A percentile compares a stretch with the other conserved stretches of the same genome.
Evolutionary conservation across 345 rosid species (phyloP).

Genomic region (Populus euphratica): DNA sequence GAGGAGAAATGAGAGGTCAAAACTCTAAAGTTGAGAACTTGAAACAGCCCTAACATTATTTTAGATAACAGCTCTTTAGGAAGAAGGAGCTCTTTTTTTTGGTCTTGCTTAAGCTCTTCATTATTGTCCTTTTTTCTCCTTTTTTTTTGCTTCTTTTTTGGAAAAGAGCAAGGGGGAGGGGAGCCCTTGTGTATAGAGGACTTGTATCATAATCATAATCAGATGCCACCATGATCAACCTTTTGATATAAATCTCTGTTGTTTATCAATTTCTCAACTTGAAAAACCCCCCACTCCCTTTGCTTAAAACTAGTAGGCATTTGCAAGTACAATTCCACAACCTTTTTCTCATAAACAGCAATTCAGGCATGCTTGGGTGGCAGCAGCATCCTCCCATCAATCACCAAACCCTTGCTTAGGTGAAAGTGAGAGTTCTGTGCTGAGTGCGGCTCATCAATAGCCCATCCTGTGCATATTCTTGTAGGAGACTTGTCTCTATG

Average conservation of each 20-base stretch:
- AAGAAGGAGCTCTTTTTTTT: constrained; percentile 1
- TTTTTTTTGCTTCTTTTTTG: neutral
- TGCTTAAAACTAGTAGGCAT: neutral
- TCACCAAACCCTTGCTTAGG: no score
- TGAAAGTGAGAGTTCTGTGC: no score
- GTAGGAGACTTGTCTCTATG: no score
- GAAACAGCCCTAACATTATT: neutral
- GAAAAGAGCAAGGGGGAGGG: neutral
- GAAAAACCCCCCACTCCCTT: neutral
- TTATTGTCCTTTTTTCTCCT: neutral
- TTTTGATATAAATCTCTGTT: neutral
- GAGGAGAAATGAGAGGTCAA: constrained; percentile 46
- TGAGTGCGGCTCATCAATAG: no score
- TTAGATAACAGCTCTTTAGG: neutral
- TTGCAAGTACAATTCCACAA: neutral
- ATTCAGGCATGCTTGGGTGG: neutral
- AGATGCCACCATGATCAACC: constrained; percentile 5
- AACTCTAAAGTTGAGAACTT: constrained; percentile 18
- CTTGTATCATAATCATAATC: constrained; percentile 5
- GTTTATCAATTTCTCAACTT: neutral
- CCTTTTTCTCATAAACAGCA: neutral
- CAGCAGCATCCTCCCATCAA: neutral
- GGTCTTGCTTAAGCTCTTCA: constrained; percentile 11
- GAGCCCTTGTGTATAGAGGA: constrained; percentile 24
- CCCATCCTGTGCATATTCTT: no score